Evolutionary conservation across 805 yeast genomes (phyloP).

Genomic region (Wickerhamiella bombiphila): DNA sequence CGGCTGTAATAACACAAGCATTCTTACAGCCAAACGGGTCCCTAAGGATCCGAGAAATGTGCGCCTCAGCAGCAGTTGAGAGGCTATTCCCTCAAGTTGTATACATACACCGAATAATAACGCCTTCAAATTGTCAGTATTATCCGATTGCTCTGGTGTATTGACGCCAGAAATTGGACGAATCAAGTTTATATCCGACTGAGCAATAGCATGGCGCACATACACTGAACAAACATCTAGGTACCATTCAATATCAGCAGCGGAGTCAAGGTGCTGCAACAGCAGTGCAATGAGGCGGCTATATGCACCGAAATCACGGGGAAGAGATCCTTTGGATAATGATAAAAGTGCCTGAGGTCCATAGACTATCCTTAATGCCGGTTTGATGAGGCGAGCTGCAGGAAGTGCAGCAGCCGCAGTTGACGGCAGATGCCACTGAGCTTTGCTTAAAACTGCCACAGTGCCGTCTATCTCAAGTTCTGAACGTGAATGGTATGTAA

Average conservation of each 20-base stretch:
- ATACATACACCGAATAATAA: slow-evolving; percentile 13
- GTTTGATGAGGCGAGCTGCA: slow-evolving; percentile 1
- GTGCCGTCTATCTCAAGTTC: slow-evolving; percentile 2
- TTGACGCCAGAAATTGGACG: background rate
- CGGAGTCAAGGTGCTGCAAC: slow-evolving; percentile 1
- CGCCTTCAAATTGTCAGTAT: slow-evolving; percentile 4
- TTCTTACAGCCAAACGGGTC: slow-evolving; percentile 1
- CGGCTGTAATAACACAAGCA: slow-evolving; percentile 11
- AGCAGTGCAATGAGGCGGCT: slow-evolving; percentile 10
- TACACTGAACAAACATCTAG: slow-evolving; percentile 3
- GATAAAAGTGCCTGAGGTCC: slow-evolving; percentile 4
- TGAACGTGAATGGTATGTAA: slow-evolving; percentile 3
- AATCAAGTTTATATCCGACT: background rate
- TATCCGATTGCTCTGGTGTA: background rate
- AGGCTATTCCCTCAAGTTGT: slow-evolving; percentile 14
- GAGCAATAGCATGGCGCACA: slow-evolving; percentile 6
- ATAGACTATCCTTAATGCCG: slow-evolving; percentile 3
- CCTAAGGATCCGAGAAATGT: no score
- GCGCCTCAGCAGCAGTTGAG: slow-evolving; percentile 5
- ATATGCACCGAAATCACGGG: slow-evolving; percentile 13
- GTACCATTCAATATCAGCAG: slow-evolving; percentile 2
- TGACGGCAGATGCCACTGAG: slow-evolving; percentile 8
- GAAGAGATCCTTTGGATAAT: background rate
- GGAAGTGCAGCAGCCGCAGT: slow-evolving; percentile 4
- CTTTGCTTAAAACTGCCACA: slow-evolving; percentile 12